phyloP scores from a whole-genome alignment of 768 basidiomycete genomes.

The Psilocybe cyanescens region DNA sequence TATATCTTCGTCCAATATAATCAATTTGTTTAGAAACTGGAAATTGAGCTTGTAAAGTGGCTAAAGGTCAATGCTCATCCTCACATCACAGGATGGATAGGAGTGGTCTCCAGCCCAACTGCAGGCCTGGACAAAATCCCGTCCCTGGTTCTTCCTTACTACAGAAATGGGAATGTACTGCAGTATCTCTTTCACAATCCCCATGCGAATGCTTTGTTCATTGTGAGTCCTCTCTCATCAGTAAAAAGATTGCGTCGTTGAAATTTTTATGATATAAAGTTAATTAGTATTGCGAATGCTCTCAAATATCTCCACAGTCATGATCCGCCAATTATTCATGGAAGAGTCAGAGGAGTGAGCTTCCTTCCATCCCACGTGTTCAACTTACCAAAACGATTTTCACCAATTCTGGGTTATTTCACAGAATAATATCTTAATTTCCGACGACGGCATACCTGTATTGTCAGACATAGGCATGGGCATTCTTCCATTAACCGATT shows the following conservation, averaged over 20 bases:
- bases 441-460: neutral
- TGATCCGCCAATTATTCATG: constrained; percentile 29
- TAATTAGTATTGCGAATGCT: constrained; percentile 25
- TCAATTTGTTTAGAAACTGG: neutral
- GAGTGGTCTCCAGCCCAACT: neutral
- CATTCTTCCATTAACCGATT: neutral
- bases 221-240: neutral
- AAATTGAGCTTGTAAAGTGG: neutral
- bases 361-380: no score
- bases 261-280: neutral
- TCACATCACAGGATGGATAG: neutral
- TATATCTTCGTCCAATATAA: neutral
- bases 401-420: neutral
- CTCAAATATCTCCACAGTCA: constrained; percentile 28
- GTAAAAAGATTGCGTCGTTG: neutral
- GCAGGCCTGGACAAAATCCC: neutral
- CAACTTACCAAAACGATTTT: neutral
- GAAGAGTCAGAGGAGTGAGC: constrained; percentile 30
- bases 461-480: neutral
- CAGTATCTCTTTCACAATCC: neutral
- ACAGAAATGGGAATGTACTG: neutral
- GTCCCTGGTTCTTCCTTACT: neutral
- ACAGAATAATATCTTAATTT: neutral
- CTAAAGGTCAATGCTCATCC: neutral
- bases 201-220: neutral